Percentiles rank a stretch among this genome's conserved stretches.
These are phyloP conservation scores for Sungouiella blattae DNA, from an alignment of 805 yeast species.

Conservation along the genomic window DNA sequence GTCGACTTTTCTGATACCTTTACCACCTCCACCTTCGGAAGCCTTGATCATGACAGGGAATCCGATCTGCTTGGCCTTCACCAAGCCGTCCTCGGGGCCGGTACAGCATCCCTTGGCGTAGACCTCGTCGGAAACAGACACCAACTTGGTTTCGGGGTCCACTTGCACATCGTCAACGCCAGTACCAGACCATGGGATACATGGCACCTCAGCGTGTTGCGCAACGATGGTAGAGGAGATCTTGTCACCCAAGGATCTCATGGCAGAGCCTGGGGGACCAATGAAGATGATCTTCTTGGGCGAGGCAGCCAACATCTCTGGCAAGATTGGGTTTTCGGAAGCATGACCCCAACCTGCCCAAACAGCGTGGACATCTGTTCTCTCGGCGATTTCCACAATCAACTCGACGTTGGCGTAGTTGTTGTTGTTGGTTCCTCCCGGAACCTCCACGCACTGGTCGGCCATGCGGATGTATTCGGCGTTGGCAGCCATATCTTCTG, in stretches of 20 bases:
- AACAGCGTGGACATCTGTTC: constrained; percentile 94
- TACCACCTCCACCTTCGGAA: constrained; percentile 99
- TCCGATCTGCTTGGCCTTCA: constrained; percentile 81
- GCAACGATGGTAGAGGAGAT: constrained; percentile 98
- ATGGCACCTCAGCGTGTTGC: constrained; percentile 96
- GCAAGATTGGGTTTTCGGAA: constrained; percentile 94
- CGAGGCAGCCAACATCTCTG: constrained; percentile 91
- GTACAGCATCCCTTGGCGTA: constrained; percentile 87
- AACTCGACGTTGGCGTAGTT: constrained; percentile 97
- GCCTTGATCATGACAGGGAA: constrained; percentile 99
- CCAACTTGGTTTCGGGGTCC: constrained; percentile 69
- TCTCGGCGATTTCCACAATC: constrained; percentile 95
- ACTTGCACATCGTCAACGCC: constrained; percentile 82
- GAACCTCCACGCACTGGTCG: constrained; percentile 96
- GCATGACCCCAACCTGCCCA: constrained; percentile 99
- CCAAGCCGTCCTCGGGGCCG: constrained; percentile 84
- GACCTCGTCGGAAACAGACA: constrained; percentile 80
- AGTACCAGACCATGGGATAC: constrained; percentile 99
- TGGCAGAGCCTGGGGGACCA: constrained; percentile 99
- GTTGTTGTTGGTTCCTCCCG: constrained; percentile 98
- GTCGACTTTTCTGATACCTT: constrained; percentile 97
- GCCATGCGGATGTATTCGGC: constrained; percentile 99
- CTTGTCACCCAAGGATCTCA: constrained; percentile 99
- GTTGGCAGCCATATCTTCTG: constrained; percentile 96
- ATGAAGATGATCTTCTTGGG: constrained; percentile 87